Evolutionary conservation across 768 basidiomycete species (phyloP), one percentile per base, ranked within the genome.

Genomic region (Kondoa subrosea): DNA sequence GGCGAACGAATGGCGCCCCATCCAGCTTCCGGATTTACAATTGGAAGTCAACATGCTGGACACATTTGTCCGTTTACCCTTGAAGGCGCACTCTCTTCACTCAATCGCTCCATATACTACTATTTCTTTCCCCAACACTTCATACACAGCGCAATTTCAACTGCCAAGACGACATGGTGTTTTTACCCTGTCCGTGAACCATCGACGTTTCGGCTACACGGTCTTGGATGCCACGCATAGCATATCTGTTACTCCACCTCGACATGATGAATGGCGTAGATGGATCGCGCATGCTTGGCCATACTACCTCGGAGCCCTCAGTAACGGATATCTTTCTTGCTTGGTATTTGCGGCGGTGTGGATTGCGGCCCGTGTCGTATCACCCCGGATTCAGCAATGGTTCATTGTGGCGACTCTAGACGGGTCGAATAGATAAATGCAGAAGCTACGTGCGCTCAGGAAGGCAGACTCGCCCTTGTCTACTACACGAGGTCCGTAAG

Each of bases 1-100:
- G 72, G 76, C 84, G 26, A 76, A 75, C 8, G 76, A 75, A 15
- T 96, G 91, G 90, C 79, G 79, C 64, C 86, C 89, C 0, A 85
- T 85, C 76, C 83, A 81, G 33, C 76, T 90, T 64, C 76, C 78
- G 14, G 95, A 97, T 76, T 75, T 97, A 31, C 93, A 96, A 73
- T 81, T 97, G 64, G 92, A 93, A 73, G 96, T 97, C 76, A 93
- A 91, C 26, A 99, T 99, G 95, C 84, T 99, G 56, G 95, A 99
- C 77, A 95, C 95, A 0, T 91, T 95, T 77, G 80, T 97, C 69
- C 89, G 95, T 34, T 89, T 85, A 16, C 78, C 86, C 4, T 81
- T 99, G 12, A 83, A 84, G 8, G 66, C 79, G 2, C 82, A 81
- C 0, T 86, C 87, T 27, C 80, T 82, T 72, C 66, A 68, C 3